phyloP scores from a whole-genome alignment of 108 stramenopile genomes.

The Skeletonema marinoi region DNA sequence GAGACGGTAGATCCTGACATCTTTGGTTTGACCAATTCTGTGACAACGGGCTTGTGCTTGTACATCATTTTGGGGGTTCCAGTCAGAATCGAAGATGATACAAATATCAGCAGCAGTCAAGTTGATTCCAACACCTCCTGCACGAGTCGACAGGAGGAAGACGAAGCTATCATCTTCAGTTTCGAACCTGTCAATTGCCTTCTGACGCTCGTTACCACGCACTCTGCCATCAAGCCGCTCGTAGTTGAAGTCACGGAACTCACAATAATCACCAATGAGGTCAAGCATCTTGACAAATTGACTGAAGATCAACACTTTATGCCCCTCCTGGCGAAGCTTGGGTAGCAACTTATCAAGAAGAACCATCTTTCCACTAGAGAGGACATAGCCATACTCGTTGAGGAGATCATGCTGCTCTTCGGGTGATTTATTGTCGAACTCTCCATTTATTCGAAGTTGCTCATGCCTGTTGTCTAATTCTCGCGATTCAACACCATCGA shows the following conservation, averaged over 20 bases:
- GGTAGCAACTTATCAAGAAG: slow-evolving; percentile 98
- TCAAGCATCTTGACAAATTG: slow-evolving; percentile 98
- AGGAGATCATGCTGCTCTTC: slow-evolving; percentile 79
- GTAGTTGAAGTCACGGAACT: slow-evolving; percentile 83
- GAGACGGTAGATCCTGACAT: slow-evolving; percentile 95
- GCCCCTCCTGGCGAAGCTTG: slow-evolving; percentile 94
- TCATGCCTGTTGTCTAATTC: slow-evolving; percentile 87
- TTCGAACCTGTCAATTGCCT: slow-evolving; percentile 98
- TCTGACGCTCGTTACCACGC: slow-evolving; percentile 95
- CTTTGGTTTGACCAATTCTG: slow-evolving; percentile 98
- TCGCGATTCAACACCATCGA: slow-evolving; percentile 93
- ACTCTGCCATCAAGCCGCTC: slow-evolving; percentile 88
- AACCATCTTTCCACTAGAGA: slow-evolving; percentile 98
- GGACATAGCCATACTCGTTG: slow-evolving; percentile 84
- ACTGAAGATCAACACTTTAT: slow-evolving; percentile 96
- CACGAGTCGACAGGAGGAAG: slow-evolving; percentile 90
- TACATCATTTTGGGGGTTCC: slow-evolving; percentile 99
- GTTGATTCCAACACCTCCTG: slow-evolving; percentile 99
- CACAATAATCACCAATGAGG: slow-evolving; percentile 92
- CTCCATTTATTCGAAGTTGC: slow-evolving; percentile 64
- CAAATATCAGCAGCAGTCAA: slow-evolving; percentile 95
- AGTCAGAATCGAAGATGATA: slow-evolving; percentile 90
- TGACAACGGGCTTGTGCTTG: slow-evolving; percentile 99
- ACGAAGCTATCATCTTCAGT: slow-evolving; percentile 86
- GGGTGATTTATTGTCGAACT: slow-evolving; percentile 73